Evolutionary conservation across 1,284 basidiomycete genomes (phyloP), one percentile per base, ranked within the genome.

Genomic region (Phellinidium pouzarii): DNA sequence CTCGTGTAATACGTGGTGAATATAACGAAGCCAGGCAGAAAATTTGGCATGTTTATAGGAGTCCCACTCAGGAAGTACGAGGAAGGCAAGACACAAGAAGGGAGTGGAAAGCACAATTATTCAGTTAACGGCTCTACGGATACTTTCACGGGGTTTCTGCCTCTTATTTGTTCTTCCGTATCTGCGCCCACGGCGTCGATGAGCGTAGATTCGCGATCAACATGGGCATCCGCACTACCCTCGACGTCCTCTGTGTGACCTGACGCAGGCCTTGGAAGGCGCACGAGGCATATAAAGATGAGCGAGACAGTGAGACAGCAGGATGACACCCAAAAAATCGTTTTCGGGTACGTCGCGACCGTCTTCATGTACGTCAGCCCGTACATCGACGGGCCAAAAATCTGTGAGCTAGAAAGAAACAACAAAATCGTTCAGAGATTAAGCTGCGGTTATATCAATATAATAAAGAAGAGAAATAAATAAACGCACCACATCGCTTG

Each of bases 341-440:
- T 71, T 34, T 73, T 69, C 4, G 82, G 82, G 60, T 76, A 77
- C 3, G 68, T 73, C 3, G 69, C 76, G 20, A 85, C 82, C 1
- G 81, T 87, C 54, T 70, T 74, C 62, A 79, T 70, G 61, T 78
- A 87, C 12, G 80, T 70, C 22, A 78, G 46, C 1, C 82, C 80
- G 59, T 80, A 87, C 20, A 85, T 19, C 8, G 78, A 65, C 0
- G 84, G 83, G 0, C 82, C 81, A 7, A 84, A 23, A 37, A 80
- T 74, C 58, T 76, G 73, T 26, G 72, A 69, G 57, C 79, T 78
- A 60, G 2, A 20, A 45, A 12, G 20, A 36, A 19, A 11, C 31
- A 34, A 14, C 14, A 34, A 31, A 9, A 8, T 19, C n/a, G 37
- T 20, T 7, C 37, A 19, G n/a, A n/a, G n/a, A n/a, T 20, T 7